A percentile compares a stretch with the other conserved stretches of the same genome.
phyloP scores from a whole-genome alignment of 108 stramenopile genomes.

The Mediolabrus comicus region DNA sequence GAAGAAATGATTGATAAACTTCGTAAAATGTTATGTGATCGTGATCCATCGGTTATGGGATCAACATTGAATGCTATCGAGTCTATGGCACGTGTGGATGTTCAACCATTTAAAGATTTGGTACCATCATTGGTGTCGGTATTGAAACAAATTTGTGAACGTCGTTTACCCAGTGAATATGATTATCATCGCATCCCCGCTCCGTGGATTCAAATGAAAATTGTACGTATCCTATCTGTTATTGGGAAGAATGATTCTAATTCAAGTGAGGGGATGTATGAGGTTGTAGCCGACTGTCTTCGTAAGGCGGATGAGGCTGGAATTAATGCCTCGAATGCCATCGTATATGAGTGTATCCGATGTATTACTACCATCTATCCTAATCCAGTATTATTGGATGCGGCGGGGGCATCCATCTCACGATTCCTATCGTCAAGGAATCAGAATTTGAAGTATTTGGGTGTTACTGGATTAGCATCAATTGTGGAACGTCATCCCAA shows the following conservation, averaged over 20 bases:
- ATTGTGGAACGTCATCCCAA: conserved; percentile 96
- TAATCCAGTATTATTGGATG: conserved; percentile 93
- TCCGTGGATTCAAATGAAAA: conserved; percentile 98
- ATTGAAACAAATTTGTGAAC: conserved; percentile 97
- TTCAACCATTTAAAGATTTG: conserved; percentile 86
- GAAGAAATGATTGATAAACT: conserved; percentile 85
- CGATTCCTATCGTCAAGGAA: conserved; percentile 88
- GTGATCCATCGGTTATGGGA: conserved; percentile 97
- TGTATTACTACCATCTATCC: conserved; percentile 97
- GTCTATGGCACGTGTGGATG: conserved; percentile 68
- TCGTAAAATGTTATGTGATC: conserved; percentile 92
- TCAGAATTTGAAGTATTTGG: conserved; percentile 98
- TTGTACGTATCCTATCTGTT: conserved; percentile 90
- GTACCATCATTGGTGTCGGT: conserved; percentile 93
- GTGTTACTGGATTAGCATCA: conserved; percentile 94
- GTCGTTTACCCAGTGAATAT: conserved; percentile 95
- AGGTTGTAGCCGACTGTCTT: conserved; percentile 93
- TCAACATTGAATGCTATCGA: conserved; percentile 91
- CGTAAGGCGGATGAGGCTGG: conserved; percentile 95
- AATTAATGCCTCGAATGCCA: conserved; percentile 98
- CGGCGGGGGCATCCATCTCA: conserved; percentile 91
- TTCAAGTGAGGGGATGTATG: conserved; percentile 94
- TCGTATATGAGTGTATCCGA: conserved; percentile 95
- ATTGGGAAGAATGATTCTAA: conserved; percentile 86
- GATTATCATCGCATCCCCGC: conserved; percentile 99